Evolutionary conservation across 1,284 basidiomycete species (phyloP).

Genomic region (Apiotrichum domesticum): DNA sequence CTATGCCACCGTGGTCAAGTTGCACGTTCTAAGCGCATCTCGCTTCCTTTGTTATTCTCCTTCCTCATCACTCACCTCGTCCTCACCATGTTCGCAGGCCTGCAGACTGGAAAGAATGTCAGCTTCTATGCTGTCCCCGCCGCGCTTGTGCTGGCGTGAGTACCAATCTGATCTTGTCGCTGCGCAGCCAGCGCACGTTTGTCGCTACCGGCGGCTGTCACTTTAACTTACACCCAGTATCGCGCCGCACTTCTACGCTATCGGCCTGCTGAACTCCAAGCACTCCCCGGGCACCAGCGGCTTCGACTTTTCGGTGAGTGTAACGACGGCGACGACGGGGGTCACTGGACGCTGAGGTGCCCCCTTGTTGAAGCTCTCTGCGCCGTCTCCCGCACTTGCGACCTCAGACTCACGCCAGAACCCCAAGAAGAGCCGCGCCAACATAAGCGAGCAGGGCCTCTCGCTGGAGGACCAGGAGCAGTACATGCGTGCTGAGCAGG

Average conservation of each 20-base stretch:
- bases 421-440: slow-evolving; percentile 70
- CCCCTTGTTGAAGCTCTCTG: no score
- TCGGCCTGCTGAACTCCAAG: slow-evolving; percentile 9
- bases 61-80: no score
- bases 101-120: slow-evolving; percentile 17
- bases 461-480: slow-evolving; percentile 65
- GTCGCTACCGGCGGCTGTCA: no score
- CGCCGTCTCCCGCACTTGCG: no score
- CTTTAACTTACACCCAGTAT: slow-evolving; percentile 4
- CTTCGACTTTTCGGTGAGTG: slow-evolving; percentile 19
- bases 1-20: no score
- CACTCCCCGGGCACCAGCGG: slow-evolving; percentile 3
- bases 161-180: neutral
- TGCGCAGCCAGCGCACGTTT: no score
- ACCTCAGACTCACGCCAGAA: slow-evolving; percentile 2
- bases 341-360: no score
- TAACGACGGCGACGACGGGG: no score
- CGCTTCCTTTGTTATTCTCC: no score
- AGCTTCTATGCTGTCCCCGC: slow-evolving; percentile 32
- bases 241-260: slow-evolving; percentile 17
- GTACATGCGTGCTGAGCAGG: slow-evolving; percentile 27
- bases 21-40: no score
- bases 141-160: slow-evolving; percentile 23
- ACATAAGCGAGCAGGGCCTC: slow-evolving; percentile 79
- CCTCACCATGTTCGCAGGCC: slow-evolving; percentile 9